phyloP scores from a whole-genome alignment of 2,329 filamentous ascomycete genomes.

The Helicocarpus griseus region DNA sequence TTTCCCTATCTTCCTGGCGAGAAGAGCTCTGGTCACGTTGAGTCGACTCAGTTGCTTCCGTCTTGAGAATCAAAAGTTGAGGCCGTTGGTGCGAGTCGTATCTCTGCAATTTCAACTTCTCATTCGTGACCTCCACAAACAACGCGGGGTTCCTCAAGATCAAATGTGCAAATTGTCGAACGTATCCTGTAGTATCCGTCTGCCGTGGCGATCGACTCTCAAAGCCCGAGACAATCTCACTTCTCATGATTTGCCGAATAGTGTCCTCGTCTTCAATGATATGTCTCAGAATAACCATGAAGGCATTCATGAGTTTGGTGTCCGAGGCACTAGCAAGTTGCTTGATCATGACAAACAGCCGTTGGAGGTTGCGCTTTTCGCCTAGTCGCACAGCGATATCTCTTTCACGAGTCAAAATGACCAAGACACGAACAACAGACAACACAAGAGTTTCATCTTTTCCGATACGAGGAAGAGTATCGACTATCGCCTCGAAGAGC shows the following conservation, averaged over 20 bases:
- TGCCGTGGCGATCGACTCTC: slow-evolving; percentile 48
- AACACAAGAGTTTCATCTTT: slow-evolving; percentile 80
- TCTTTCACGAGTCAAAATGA: slow-evolving; percentile 75
- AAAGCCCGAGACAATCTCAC: slow-evolving; percentile 74
- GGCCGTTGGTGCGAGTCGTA: slow-evolving; percentile 49
- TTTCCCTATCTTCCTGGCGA: slow-evolving; percentile 15
- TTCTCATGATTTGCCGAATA: slow-evolving; percentile 82
- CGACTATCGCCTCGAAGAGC: slow-evolving; percentile 68
- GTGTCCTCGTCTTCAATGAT: slow-evolving; percentile 90
- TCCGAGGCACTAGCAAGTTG: slow-evolving; percentile 75
- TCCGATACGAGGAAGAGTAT: slow-evolving; percentile 73
- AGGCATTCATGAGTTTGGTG: slow-evolving; percentile 60
- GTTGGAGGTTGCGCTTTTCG: slow-evolving; percentile 79
- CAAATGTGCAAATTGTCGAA: slow-evolving; percentile 67
- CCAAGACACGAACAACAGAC: slow-evolving; percentile 71
- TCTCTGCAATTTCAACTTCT: slow-evolving; percentile 64
- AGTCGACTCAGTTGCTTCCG: slow-evolving; percentile 27
- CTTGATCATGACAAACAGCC: slow-evolving; percentile 90
- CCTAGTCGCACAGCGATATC: slow-evolving; percentile 65
- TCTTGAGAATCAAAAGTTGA: slow-evolving; percentile 45
- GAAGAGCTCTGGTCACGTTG: not conserved
- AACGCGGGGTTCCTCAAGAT: slow-evolving; percentile 72
- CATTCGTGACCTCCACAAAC: slow-evolving; percentile 80
- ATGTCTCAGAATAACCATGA: slow-evolving; percentile 82
- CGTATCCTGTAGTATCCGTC: slow-evolving; percentile 61